A percentile compares a stretch with the other conserved stretches of the same genome.
Evolutionary conservation across 2,329 filamentous ascomycete species (phyloP).

Genomic region (Fusarium verticillioides): DNA sequence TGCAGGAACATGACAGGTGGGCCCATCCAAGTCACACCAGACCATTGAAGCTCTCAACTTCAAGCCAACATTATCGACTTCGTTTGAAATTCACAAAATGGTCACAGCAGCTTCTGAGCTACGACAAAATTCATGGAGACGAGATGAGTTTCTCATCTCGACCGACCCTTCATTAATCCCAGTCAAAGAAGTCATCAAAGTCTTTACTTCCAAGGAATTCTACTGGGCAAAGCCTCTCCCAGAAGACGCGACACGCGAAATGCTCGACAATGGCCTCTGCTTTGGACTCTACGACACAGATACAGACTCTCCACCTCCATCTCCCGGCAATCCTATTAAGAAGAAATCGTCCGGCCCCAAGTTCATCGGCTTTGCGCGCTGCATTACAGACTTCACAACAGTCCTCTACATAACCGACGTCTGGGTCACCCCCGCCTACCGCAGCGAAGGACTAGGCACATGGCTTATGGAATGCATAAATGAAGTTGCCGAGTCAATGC

Average conservation of each 20-base stretch:
- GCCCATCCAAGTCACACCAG: neutral
- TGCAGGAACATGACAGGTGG: neutral
- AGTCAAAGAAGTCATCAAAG: conserved; percentile 58
- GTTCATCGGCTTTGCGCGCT: conserved; percentile 53
- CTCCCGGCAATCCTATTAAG: fast-evolving
- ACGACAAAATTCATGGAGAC: conserved; percentile 50
- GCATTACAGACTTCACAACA: conserved; percentile 73
- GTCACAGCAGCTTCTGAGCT: neutral
- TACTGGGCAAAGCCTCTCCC: conserved; percentile 65
- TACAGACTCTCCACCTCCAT: neutral
- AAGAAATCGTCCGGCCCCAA: fast-evolving
- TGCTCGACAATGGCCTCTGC: conserved; percentile 65
- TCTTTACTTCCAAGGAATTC: conserved; percentile 61
- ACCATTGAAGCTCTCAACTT: neutral
- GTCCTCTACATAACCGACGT: conserved; percentile 73
- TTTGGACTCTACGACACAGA: conserved; percentile 61
- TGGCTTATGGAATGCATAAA: conserved; percentile 70
- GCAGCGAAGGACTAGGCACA: conserved; percentile 66
- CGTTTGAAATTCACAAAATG: neutral
- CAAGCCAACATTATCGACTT: neutral
- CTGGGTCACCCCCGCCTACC: conserved; percentile 65
- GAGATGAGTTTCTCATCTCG: conserved; percentile 62
- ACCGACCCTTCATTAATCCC: conserved; percentile 63
- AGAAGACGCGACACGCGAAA: conserved; percentile 54
- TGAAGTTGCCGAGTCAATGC: conserved; percentile 62